A percentile compares a stretch with the other conserved stretches of the same genome.
phyloP scores from a whole-genome alignment of 2,329 filamentous ascomycete species.

The Ceratocystis eucalypticola region DNA sequence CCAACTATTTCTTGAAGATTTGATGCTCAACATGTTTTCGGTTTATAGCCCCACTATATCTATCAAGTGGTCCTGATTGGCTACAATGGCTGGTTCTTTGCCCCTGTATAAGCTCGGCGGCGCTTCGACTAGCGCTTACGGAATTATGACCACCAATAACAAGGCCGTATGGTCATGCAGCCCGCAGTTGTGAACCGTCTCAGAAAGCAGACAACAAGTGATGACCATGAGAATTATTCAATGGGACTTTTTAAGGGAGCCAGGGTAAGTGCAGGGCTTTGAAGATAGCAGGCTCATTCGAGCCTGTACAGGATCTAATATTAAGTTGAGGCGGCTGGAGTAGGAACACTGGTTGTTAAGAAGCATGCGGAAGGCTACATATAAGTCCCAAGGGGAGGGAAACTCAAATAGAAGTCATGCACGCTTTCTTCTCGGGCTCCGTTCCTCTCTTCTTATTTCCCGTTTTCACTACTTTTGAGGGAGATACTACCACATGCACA shows the following conservation, averaged over 20 bases:
- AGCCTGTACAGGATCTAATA: neutral
- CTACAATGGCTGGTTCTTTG: neutral
- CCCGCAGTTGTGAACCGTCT: neutral
- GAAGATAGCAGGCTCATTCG: neutral
- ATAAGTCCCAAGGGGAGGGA: neutral
- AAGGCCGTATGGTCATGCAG: neutral
- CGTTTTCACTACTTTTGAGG: neutral
- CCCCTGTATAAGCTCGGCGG: conserved; percentile 13
- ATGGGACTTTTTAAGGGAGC: neutral
- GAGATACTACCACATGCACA: too few relatives aligned
- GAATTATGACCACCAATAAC: conserved; percentile 14
- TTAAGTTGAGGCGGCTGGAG: neutral
- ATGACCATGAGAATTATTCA: neutral
- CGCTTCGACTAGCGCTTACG: conserved; percentile 17
- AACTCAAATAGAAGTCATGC: conserved; percentile 1
- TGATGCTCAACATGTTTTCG: conserved; percentile 7
- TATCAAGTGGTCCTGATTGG: conserved; percentile 10
- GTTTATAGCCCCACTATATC: neutral
- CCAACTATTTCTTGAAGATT: conserved; percentile 4
- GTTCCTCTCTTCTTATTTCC: neutral
- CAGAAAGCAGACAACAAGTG: neutral
- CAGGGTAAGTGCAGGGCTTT: neutral
- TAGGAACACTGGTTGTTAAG: neutral
- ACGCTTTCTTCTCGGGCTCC: neutral
- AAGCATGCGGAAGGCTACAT: neutral